A percentile compares a stretch with the other conserved stretches of the same genome.
phyloP scores from a whole-genome alignment of 129 eudicot species.

The Escallonia rubra region DNA sequence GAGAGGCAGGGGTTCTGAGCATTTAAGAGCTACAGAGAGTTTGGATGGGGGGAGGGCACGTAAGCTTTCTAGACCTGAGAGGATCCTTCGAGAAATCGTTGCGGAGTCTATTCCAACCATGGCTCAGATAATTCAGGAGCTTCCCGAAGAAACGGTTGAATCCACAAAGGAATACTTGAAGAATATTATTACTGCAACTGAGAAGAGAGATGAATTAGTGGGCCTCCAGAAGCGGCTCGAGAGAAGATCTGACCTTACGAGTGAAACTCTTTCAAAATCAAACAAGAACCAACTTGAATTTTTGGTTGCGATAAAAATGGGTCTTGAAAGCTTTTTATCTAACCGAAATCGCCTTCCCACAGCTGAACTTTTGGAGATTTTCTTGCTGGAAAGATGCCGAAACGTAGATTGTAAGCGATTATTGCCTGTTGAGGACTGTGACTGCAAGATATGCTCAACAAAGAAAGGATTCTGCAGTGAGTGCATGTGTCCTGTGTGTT shows the following conservation, averaged over 20 bases:
- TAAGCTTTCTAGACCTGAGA: constrained; percentile 60
- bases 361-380: constrained; percentile 62
- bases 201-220: constrained; percentile 52
- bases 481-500: constrained; percentile 91
- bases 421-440: constrained; percentile 87
- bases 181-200: constrained; percentile 42
- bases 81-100: constrained; percentile 65
- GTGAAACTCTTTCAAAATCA: constrained; percentile 63
- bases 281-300: constrained; percentile 58
- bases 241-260: constrained; percentile 71
- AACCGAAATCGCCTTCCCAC: constrained; percentile 31
- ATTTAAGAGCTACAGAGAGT: constrained; percentile 42
- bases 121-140: constrained; percentile 80
- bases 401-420: constrained; percentile 63
- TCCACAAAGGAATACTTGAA: constrained; percentile 72
- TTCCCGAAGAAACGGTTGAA: constrained; percentile 66
- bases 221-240: constrained; percentile 57
- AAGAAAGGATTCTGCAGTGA: constrained; percentile 85
- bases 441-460: constrained; percentile 85
- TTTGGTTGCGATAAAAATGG: constrained; percentile 62
- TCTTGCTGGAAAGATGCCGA: constrained; percentile 68
- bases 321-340: constrained; percentile 55
- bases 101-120: constrained; percentile 65
- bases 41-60: constrained; percentile 44
- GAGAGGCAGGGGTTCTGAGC: constrained; percentile 50